Evolutionary conservation across 306 rosid genomes (phyloP).

Genomic region (Adenanthera pavonina): DNA sequence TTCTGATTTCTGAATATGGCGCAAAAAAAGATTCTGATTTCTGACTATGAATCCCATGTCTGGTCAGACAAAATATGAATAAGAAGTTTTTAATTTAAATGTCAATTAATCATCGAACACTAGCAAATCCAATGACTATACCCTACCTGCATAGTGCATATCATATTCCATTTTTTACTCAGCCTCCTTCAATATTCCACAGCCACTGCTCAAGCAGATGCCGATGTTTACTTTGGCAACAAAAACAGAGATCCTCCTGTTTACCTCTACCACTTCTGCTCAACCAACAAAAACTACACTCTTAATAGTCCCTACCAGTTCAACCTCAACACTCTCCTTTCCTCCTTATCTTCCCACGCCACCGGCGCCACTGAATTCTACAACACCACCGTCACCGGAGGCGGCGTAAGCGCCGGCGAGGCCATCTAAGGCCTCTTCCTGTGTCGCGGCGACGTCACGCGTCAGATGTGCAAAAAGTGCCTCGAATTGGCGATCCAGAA

Average conservation of each 20-base stretch:
- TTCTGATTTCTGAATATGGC: too few species aligned
- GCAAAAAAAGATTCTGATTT: too few species aligned
- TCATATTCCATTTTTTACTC: background rate
- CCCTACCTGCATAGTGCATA: background rate
- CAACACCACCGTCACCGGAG: background rate
- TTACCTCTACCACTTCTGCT: slow-evolving; percentile 24
- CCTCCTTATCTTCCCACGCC: slow-evolving; percentile 30
- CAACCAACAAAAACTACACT: background rate
- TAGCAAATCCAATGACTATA: background rate
- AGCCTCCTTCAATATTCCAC: background rate
- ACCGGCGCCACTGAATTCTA: background rate
- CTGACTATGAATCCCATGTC: too few species aligned
- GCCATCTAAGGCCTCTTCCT: slow-evolving; percentile 10
- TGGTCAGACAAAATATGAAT: too few species aligned
- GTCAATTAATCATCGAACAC: background rate
- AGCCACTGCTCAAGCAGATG: background rate
- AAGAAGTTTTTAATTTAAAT: too few species aligned
- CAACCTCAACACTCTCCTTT: background rate
- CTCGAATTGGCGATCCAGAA: background rate
- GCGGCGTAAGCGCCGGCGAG: background rate
- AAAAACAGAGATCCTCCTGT: too few species aligned
- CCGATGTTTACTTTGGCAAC: background rate
- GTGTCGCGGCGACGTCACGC: slow-evolving; percentile 15
- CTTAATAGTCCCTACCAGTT: background rate
- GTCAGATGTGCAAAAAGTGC: background rate